phyloP scores from a whole-genome alignment of 352 stramenopile genomes.

The Pythium dissotocum region DNA sequence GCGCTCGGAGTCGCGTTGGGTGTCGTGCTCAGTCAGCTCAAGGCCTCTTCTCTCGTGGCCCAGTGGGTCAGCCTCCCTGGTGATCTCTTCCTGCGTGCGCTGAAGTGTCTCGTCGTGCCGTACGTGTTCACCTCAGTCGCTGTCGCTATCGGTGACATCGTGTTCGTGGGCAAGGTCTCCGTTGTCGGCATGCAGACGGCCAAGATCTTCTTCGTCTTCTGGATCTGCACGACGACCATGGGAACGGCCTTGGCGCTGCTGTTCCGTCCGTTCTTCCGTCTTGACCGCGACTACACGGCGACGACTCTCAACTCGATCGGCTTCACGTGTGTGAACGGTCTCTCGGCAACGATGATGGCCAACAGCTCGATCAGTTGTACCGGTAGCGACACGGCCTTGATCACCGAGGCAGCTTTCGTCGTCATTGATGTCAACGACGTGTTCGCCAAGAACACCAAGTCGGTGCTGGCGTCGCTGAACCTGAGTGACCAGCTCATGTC shows the following conservation, averaged over 20 bases:
- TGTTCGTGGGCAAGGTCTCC: constrained; percentile 74
- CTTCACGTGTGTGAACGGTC: constrained; percentile 50
- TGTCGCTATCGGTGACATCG: constrained; percentile 72
- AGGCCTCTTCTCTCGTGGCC: constrained; percentile 39
- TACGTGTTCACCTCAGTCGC: constrained; percentile 83
- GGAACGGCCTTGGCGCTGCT: constrained; percentile 56
- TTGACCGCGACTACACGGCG: background rate
- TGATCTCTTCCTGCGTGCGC: constrained; percentile 71
- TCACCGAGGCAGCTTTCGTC: constrained; percentile 36
- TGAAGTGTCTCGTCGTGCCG: constrained; percentile 80
- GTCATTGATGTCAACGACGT: constrained; percentile 51
- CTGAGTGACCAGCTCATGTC: constrained; percentile 63
- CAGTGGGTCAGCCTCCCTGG: constrained; percentile 71
- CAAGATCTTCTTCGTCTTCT: constrained; percentile 58
- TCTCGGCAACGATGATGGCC: background rate
- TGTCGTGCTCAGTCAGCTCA: constrained; percentile 42
- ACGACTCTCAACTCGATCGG: constrained; percentile 35
- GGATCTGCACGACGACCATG: constrained; percentile 45
- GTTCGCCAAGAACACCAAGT: constrained; percentile 37
- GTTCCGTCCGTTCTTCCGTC: constrained; percentile 59
- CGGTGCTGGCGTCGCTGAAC: constrained; percentile 41
- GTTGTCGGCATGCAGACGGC: constrained; percentile 67
- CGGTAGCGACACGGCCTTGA: too few relatives aligned
- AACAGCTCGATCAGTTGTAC: background rate
- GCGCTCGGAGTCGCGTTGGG: constrained; percentile 49